Evolutionary conservation across 768 basidiomycete genomes (phyloP).

Genomic region (Xanthoconium stramineum): DNA sequence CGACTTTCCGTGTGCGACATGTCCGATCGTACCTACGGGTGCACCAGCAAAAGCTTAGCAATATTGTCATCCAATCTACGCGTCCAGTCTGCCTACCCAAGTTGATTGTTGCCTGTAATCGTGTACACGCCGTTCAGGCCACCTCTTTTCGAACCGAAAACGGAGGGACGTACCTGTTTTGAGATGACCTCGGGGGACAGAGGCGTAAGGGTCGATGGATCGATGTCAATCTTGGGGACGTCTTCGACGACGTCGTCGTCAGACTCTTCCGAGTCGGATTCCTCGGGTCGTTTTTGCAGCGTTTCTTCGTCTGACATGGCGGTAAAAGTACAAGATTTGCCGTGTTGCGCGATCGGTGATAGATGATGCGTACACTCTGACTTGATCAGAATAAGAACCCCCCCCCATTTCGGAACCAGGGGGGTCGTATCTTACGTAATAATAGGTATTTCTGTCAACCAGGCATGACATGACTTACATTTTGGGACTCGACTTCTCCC

Average conservation of each 20-base stretch:
- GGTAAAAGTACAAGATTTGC: constrained; percentile 1
- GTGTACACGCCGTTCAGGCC: constrained; percentile 4
- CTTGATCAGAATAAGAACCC: constrained; percentile 18
- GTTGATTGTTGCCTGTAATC: constrained; percentile 84
- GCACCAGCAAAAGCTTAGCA: constrained; percentile 5
- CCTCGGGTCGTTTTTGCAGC: constrained; percentile 58
- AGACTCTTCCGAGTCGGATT: constrained; percentile 71
- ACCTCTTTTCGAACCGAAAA: not conserved
- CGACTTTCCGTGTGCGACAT: constrained; percentile 97
- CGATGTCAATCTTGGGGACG: constrained; percentile 70
- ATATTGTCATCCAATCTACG: not conserved
- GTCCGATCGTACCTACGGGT: constrained; percentile 88
- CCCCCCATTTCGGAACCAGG: not conserved
- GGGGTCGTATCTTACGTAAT: constrained; percentile 16
- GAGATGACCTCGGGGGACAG: constrained; percentile 88
- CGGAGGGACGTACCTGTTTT: constrained; percentile 66
- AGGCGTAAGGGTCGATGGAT: constrained; percentile 78
- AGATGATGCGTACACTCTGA: not conserved
- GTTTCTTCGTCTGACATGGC: constrained; percentile 70
- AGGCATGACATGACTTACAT: no score
- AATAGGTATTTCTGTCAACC: no score
- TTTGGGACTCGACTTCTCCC: constrained; percentile 8
- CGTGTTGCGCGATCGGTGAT: constrained; percentile 11
- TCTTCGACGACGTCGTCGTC: constrained; percentile 51
- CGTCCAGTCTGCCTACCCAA: constrained; percentile 50